Evolutionary conservation across 2,329 filamentous ascomycete genomes (phyloP), one percentile per base, ranked within the genome.

Genomic region (Botrytis fragariae): DNA sequence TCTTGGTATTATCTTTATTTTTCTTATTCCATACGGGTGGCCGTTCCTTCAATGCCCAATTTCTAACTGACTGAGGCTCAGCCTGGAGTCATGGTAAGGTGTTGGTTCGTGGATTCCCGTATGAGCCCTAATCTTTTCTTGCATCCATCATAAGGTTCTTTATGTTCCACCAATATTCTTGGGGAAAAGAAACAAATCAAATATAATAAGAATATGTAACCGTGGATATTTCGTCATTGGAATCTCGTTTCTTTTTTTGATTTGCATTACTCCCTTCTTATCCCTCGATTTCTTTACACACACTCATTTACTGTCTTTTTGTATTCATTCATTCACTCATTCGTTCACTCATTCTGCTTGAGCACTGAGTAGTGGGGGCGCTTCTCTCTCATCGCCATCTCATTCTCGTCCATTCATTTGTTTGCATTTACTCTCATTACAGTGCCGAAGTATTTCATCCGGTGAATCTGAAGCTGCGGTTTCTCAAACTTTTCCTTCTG

Each of bases 361-460:
- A 68, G 57, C 45, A 14, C 29, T 42, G 29, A 71, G 14, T 44
- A 60, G 71, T 45, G 39, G 18, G 16, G 32, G 51, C 37, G 25
- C 18, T 59, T 67, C 29, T 51, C 25, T 54, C 48, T 22, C n/a
- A 42, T 42, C 48, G 48, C 57, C 70, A 20, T 48, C 61, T 9
- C 37, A 42, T 51, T 9, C 10, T 59, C 51, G 42, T 71, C 29
- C 70, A 22, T 59, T 68, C 70, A n/a, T 64, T 71, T 35, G 64
- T 48, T 71, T n/a, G 18, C 32, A 61, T 32, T 22, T 16, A 37
- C n/a, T 44, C 25, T 20, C 29, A 6, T 20, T 42, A 8, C 29
- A 16, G 16, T 20, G 45, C 7, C 44, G 16, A 54, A 14, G 18
- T 68, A 54, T 54, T 35, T 42, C 12, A 39, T 39, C 45, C 35